A percentile compares a stretch with the other conserved stretches of the same genome.
These are phyloP conservation scores for Coemansia sp. DNA, from an alignment of 192 early-diverging fungal species.

Conservation along the genomic window DNA sequence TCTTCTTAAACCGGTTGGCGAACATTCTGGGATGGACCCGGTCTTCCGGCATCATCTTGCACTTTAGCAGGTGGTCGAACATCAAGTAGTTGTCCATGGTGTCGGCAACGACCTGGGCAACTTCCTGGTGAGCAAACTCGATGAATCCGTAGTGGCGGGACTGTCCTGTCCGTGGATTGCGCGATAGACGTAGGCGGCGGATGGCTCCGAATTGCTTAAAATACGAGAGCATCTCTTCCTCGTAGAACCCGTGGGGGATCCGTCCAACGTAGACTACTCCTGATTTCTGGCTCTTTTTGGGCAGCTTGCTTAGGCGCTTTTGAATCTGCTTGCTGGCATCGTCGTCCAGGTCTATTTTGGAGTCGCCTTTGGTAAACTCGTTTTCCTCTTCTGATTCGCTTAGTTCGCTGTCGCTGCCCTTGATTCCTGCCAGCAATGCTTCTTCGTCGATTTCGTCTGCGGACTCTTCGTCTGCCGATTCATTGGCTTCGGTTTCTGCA, in stretches of 20 bases:
- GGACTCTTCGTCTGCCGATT: constrained; percentile 21
- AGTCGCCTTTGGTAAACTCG: constrained; percentile 12
- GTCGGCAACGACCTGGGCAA: constrained; percentile 86
- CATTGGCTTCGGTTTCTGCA: constrained; percentile 9
- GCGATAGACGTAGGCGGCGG: constrained; percentile 69
- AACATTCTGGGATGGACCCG: constrained; percentile 76
- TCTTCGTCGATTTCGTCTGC: constrained; percentile 38
- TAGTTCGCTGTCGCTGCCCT: constrained; percentile 37
- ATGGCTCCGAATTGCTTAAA: constrained; percentile 94
- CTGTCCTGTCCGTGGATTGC: constrained; percentile 88
- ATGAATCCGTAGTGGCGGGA: constrained; percentile 96
- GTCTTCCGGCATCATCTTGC: constrained; percentile 67
- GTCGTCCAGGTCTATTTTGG: constrained; percentile 26
- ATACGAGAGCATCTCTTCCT: constrained; percentile 85
- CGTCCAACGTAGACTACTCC: constrained; percentile 87
- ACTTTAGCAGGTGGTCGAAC: constrained; percentile 75
- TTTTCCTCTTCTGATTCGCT: constrained; percentile 38
- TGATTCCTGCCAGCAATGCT: constrained; percentile 41
- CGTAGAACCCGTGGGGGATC: constrained; percentile 96
- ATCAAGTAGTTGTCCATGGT: constrained; percentile 97
- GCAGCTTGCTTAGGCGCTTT: constrained; percentile 7
- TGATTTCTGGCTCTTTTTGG: constrained; percentile 9
- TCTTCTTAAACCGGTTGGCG: constrained; percentile 47
- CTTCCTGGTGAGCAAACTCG: constrained; percentile 76
- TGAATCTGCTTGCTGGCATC: constrained; percentile 12